Conservation (phyloP, 2,329 filamentous ascomycete genomes). For the Periconia digitata region DNA sequence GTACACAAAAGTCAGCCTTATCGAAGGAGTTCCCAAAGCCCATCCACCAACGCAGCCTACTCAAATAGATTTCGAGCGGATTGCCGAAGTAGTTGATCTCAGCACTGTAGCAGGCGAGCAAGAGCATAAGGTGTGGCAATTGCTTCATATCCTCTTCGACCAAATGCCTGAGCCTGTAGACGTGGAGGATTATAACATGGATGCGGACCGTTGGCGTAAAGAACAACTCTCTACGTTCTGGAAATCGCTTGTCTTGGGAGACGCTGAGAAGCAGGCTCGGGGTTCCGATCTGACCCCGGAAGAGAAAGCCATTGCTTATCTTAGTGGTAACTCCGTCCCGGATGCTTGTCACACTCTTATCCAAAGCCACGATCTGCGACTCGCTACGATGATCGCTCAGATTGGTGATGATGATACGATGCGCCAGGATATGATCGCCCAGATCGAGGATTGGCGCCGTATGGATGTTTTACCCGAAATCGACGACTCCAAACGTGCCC, state of each 20-base stretch:
- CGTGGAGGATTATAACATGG: slow-evolving; percentile 45
- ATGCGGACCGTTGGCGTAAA: slow-evolving; percentile 47
- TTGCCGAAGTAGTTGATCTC: slow-evolving; percentile 48
- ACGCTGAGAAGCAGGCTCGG: slow-evolving; percentile 51
- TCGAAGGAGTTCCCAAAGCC: slow-evolving; percentile 63
- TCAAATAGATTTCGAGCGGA: slow-evolving; percentile 55
- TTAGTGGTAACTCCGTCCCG: slow-evolving; percentile 76
- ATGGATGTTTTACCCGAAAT: slow-evolving; percentile 87
- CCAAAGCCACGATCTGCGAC: slow-evolving; percentile 73
- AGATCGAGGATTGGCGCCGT: slow-evolving; percentile 82
- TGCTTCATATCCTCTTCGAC: slow-evolving; percentile 87
- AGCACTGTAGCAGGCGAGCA: slow-evolving; percentile 49
- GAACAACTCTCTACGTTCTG: slow-evolving; percentile 69
- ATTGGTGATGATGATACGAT: slow-evolving; percentile 73
- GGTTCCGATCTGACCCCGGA: slow-evolving; percentile 64
- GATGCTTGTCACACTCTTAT: slow-evolving; percentile 82
- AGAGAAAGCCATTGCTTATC: slow-evolving; percentile 78
- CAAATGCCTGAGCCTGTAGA: slow-evolving; percentile 40
- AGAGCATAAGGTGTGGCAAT: slow-evolving; percentile 79
- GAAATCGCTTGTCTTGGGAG: slow-evolving; percentile 49
- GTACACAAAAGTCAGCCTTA: slow-evolving; percentile 47
- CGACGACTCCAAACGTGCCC: slow-evolving; percentile 75
- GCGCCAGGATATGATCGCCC: slow-evolving; percentile 73
- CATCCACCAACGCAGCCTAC: slow-evolving; percentile 49
- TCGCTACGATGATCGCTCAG: slow-evolving; percentile 82